phyloP scores from a whole-genome alignment of 2,329 filamentous ascomycete genomes.

The Claviceps monticola region DNA sequence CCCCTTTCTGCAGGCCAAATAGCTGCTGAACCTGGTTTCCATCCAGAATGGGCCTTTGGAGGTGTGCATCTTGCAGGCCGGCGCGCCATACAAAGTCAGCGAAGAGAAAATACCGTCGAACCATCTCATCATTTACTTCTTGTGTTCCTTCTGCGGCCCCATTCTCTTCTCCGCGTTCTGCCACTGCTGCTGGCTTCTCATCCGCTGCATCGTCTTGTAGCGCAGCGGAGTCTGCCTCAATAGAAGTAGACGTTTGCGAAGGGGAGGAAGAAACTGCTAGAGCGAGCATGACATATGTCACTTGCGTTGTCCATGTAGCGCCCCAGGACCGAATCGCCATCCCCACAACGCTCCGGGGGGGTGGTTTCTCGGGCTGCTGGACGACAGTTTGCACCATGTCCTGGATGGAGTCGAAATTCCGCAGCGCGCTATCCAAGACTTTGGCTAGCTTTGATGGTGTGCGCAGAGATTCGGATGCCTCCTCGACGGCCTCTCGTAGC shows the following conservation, averaged over 20 bases:
- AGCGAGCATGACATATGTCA: slow-evolving; percentile 6
- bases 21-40: slow-evolving; percentile 7
- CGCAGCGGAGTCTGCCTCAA: too few relatives aligned
- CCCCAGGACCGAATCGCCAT: slow-evolving; percentile 11
- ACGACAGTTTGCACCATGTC: background rate
- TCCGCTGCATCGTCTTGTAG: too few relatives aligned
- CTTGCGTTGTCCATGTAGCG: slow-evolving; percentile 7
- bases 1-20: slow-evolving; percentile 6
- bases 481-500: slow-evolving; percentile 6
- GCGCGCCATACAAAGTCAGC: slow-evolving; percentile 5
- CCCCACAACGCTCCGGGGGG: slow-evolving; percentile 6
- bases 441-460: slow-evolving; percentile 4
- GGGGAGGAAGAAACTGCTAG: background rate
- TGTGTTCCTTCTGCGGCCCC: background rate
- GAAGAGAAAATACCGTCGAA: slow-evolving; percentile 1
- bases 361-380: background rate
- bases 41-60: slow-evolving; percentile 5
- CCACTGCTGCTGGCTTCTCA: background rate
- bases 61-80: slow-evolving; percentile 3
- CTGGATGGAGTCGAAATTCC: slow-evolving; percentile 5
- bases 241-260: background rate
- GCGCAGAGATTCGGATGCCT: slow-evolving; percentile 5
- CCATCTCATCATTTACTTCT: background rate
- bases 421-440: slow-evolving; percentile 5
- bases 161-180: background rate